phyloP scores from a whole-genome alignment of 495 filamentous ascomycete genomes.

The Barbatosphaeria neglecta region DNA sequence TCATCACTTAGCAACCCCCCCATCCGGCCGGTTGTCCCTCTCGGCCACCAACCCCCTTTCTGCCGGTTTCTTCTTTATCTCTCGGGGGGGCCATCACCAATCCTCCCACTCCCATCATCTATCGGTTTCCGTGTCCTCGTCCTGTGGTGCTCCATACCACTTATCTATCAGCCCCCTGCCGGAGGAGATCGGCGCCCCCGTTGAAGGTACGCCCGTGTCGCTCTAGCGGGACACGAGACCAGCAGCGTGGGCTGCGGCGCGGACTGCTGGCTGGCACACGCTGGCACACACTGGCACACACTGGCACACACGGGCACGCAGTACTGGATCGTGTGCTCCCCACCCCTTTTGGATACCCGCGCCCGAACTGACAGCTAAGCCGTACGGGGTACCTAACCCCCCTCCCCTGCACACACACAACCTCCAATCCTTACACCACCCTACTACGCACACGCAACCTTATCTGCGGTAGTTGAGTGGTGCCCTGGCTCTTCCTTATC shows the following conservation, averaged over 20 bases:
- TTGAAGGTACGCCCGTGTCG: neutral
- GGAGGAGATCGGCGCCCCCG: neutral
- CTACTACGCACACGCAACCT: neutral
- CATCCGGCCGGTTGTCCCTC: conserved; percentile 2
- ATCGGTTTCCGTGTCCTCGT: neutral
- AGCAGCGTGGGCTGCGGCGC: neutral
- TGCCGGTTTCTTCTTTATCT: neutral
- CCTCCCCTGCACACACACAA: neutral
- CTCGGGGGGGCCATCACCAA: neutral
- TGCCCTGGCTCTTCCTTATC: neutral
- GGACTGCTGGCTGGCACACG: too few species aligned
- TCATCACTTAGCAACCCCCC: conserved; percentile 31
- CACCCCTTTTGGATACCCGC: neutral
- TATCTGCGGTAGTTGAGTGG: neutral
- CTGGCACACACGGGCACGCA: neutral
- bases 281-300: too few species aligned
- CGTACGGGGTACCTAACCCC: neutral
- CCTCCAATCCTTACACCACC: too few species aligned
- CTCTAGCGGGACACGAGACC: neutral
- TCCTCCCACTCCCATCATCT: neutral
- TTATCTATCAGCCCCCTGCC: too few species aligned
- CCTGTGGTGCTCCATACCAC: too few species aligned
- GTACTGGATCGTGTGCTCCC: neutral
- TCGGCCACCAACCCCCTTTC: conserved; percentile 2
- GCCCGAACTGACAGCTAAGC: neutral